A percentile compares a stretch with the other conserved stretches of the same genome.
phyloP scores from a whole-genome alignment of 176 grass and related monocot genomes.

The Olyra latifolia region DNA sequence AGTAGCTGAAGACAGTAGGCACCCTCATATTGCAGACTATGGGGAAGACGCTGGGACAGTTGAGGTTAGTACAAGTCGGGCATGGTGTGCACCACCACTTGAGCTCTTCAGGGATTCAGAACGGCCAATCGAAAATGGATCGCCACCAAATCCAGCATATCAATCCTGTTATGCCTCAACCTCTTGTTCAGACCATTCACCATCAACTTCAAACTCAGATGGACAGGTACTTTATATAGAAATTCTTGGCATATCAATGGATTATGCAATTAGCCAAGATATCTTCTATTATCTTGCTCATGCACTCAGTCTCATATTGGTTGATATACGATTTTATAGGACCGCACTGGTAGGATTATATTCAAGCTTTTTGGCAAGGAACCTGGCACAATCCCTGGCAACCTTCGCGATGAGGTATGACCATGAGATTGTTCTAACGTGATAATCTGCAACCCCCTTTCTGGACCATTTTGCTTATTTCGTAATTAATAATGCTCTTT shows the following conservation, averaged over 20 bases:
- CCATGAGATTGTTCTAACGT: not conserved
- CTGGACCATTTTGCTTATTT: not conserved
- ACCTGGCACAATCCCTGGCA: constrained; percentile 76
- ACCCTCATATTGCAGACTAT: constrained; percentile 44
- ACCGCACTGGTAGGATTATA: constrained; percentile 91
- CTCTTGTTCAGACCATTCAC: constrained; percentile 91
- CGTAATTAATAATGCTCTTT: constrained; percentile 18
- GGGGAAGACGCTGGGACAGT: constrained; percentile 63
- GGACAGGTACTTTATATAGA: constrained; percentile 56
- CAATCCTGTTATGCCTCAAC: constrained; percentile 72
- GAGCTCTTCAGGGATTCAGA: constrained; percentile 70
- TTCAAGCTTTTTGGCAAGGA: constrained; percentile 99
- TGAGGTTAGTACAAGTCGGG: constrained; percentile 73
- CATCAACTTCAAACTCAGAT: constrained; percentile 95
- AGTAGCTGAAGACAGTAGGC: constrained; percentile 43
- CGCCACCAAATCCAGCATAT: constrained; percentile 48
- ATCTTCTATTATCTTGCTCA: not conserved
- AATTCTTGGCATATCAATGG: constrained; percentile 16
- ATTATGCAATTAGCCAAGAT: not conserved
- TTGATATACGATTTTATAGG: constrained; percentile 49
- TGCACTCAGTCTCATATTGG: not conserved
- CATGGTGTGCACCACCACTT: constrained; percentile 56
- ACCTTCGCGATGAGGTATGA: constrained; percentile 70
- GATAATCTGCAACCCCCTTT: not conserved
- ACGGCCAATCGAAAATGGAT: constrained; percentile 48